Percentiles rank a stretch among this genome's conserved stretches.
These are phyloP conservation scores for Chlamydomonas sphaeroides DNA, from an alignment of 139 green algal species.

Conservation along the genomic window DNA sequence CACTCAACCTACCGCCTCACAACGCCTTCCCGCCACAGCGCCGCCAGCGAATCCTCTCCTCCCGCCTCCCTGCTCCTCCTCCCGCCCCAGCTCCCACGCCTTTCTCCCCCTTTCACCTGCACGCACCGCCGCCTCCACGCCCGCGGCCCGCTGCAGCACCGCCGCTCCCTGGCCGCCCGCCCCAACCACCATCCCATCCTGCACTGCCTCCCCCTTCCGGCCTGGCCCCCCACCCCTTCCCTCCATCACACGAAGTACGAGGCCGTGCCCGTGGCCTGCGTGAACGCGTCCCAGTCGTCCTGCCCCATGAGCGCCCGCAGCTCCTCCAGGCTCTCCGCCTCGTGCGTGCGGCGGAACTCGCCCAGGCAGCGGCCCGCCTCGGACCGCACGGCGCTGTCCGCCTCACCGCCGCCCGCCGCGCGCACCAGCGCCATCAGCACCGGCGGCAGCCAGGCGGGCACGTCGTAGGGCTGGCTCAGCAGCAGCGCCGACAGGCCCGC, in stretches of 20 bases:
- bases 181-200: too few relatives aligned
- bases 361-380: slow-evolving; percentile 62
- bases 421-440: slow-evolving; percentile 79
- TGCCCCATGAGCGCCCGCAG: slow-evolving; percentile 58
- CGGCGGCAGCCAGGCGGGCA: slow-evolving; percentile 83
- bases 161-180: too few relatives aligned
- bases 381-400: slow-evolving; percentile 9
- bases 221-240: too few relatives aligned
- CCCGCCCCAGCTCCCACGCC: too few relatives aligned
- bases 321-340: slow-evolving; percentile 63
- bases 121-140: too few relatives aligned
- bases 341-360: slow-evolving; percentile 75
- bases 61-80: too few relatives aligned
- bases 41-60: too few relatives aligned
- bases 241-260: slow-evolving; percentile 70
- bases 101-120: too few relatives aligned
- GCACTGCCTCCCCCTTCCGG: too few relatives aligned
- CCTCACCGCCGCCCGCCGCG: slow-evolving; percentile 37
- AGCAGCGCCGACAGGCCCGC: slow-evolving; percentile 86
- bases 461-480: slow-evolving; percentile 85
- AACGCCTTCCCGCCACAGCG: too few relatives aligned
- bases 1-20: too few relatives aligned
- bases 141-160: too few relatives aligned
- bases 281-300: slow-evolving; percentile 84
- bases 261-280: slow-evolving; percentile 72